Evolutionary conservation across 2,329 filamentous ascomycete species (phyloP).

Genomic region (Diplodia corticola): DNA sequence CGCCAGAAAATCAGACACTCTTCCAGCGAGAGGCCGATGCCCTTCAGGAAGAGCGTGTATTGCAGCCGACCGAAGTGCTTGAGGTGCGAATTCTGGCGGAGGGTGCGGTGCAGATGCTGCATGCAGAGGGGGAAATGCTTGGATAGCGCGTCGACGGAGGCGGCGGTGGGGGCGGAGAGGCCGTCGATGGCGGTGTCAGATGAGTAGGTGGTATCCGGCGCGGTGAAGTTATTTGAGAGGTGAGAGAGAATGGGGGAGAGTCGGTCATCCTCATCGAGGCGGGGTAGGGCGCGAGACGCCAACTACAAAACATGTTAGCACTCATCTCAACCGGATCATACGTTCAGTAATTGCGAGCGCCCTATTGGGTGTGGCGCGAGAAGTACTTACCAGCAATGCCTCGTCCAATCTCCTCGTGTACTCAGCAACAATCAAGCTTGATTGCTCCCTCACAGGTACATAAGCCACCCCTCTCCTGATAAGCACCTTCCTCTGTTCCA

Average conservation of each 20-base stretch:
- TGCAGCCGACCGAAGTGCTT: conserved; percentile 93
- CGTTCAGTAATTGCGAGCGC: neutral
- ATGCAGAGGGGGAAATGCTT: conserved; percentile 90
- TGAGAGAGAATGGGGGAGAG: conserved; percentile 74
- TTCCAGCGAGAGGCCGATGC: conserved; percentile 87
- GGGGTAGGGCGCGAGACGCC: conserved; percentile 85
- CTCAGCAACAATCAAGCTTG: conserved; percentile 85
- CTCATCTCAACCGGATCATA: neutral
- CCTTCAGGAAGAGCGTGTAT: conserved; percentile 95
- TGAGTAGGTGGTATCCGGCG: conserved; percentile 81
- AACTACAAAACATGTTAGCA: conserved; percentile 52
- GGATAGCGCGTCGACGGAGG: conserved; percentile 72
- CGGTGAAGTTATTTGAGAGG: conserved; percentile 93
- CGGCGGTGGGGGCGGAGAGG: conserved; percentile 60
- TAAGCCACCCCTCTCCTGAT: conserved; percentile 82
- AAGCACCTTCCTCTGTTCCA: conserved; percentile 76
- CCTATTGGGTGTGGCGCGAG: no score
- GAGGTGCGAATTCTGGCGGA: conserved; percentile 85
- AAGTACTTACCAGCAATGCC: conserved; percentile 70
- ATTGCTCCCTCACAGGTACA: conserved; percentile 82
- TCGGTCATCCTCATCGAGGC: conserved; percentile 94
- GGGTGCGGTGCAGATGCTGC: conserved; percentile 81
- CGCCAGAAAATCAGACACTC: conserved; percentile 94
- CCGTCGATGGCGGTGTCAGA: conserved; percentile 73
- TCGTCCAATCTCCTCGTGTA: conserved; percentile 78